Evolutionary conservation across 1,284 basidiomycete genomes (phyloP).

Genomic region (Austroboletus novae-zelandiae): DNA sequence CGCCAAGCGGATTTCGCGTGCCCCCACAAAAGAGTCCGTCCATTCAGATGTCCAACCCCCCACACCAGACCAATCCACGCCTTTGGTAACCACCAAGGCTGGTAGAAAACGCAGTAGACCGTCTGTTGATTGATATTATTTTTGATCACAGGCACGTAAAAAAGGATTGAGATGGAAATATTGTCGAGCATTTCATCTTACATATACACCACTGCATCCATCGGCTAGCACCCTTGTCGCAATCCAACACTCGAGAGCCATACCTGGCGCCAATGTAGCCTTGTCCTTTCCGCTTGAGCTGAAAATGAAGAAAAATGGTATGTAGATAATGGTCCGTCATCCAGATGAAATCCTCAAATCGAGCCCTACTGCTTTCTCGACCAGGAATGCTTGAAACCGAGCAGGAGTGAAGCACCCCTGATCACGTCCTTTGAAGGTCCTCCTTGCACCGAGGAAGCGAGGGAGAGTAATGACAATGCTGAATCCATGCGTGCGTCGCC

Average conservation of each 20-base stretch:
- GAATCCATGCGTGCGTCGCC: conserved; percentile 17
- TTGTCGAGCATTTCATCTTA: conserved; percentile 23
- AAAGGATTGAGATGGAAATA: conserved; percentile 17
- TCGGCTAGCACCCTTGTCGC: conserved; percentile 24
- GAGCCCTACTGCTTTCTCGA: conserved; percentile 16
- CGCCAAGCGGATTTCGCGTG: conserved; percentile 9
- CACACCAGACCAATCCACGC: conserved; percentile 11
- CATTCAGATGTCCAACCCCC: conserved; percentile 8
- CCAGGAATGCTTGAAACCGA: conserved; percentile 39
- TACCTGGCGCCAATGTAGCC: conserved; percentile 28
- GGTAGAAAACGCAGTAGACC: conserved; percentile 33
- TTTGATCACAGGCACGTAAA: conserved; percentile 16
- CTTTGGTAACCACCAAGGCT: conserved; percentile 19
- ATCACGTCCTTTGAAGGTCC: conserved; percentile 36
- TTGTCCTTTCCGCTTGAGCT: conserved; percentile 19
- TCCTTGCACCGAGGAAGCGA: conserved; percentile 17
- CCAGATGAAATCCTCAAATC: conserved; percentile 18
- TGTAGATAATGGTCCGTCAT: conserved; percentile 17
- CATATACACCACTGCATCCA: conserved; percentile 26
- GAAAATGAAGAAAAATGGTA: no score
- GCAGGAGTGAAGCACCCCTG: conserved; percentile 40
- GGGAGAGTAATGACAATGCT: conserved; percentile 31
- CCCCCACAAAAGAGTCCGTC: conserved; percentile 18
- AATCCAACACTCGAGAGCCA: conserved; percentile 21
- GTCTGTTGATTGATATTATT: conserved; percentile 24